phyloP scores from a whole-genome alignment of 2,329 filamentous ascomycete genomes.

The Ustulina deusta region DNA sequence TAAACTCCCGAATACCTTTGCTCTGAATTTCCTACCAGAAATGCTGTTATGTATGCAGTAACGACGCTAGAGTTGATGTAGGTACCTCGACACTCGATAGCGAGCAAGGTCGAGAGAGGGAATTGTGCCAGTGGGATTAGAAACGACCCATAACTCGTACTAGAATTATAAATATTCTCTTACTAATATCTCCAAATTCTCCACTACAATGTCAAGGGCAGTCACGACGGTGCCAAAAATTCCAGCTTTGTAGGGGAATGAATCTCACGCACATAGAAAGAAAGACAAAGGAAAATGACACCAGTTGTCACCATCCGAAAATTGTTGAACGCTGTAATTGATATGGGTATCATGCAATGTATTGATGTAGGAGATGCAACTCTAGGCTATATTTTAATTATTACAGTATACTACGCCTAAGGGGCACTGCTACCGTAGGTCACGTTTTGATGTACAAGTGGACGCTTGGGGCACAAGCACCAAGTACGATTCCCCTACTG shows the following conservation, averaged over 20 bases:
- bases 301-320: neutral
- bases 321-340: neutral
- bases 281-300: neutral
- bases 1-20: no score
- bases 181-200: neutral
- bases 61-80: neutral
- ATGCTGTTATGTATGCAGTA: neutral
- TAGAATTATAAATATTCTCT: neutral
- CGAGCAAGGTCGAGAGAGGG: neutral
- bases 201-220: neutral
- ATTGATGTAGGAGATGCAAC: conserved; percentile 20
- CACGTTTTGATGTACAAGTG: conserved; percentile 18
- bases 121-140: neutral
- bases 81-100: neutral
- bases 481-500: conserved; percentile 43
- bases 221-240: conserved; percentile 1
- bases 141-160: neutral
- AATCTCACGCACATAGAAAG: neutral
- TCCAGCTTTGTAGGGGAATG: neutral
- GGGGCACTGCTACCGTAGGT: neutral
- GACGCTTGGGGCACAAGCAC: conserved; percentile 21
- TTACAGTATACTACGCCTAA: conserved; percentile 21
- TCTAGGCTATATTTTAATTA: conserved; percentile 27
- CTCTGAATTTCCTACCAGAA: neutral
- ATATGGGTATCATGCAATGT: conserved; percentile 36